Base-by-base conservation (phyloP, 305 asterid genomes). In the Solanum hybrid region DNA sequence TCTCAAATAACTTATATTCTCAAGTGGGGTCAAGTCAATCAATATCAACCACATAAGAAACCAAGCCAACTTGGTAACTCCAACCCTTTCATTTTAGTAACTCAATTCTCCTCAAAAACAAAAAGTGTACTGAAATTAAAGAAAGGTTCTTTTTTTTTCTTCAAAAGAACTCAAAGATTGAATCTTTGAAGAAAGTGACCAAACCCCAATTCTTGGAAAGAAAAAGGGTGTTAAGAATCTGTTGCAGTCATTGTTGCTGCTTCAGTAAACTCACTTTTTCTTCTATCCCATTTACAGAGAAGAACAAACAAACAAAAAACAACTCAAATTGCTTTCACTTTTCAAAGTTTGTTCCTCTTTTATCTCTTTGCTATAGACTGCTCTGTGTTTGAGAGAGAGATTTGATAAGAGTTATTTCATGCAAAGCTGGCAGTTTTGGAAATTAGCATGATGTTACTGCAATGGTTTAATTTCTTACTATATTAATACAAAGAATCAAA, bases 1-100 rank as follows among this genome's bases (percentile, higher is more conserved):
- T 20, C 69, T 79, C 16, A 10, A 88, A 2, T 18, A n/a, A 46
- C n/a, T 33, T 79, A 20, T 77, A 81, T 29, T 75, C 89, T 61
- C 73, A 46, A 10, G 94, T 91, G 92, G 94, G 92, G 91, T 40
- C 92, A 78, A 35, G 31, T 78, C 90, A 89, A 29, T 84, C 69
- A 81, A 75, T 91, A 57, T 33, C 91, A 90, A 73, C 92, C 93
- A 86, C 90, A 88, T 51, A 42, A 61, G 51, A 71, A 42, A 83
- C 13, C 67, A 76, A 39, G 82, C 90, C 90, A 89, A 87, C n/a
- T 57, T 73, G n/a, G 31, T 83, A 90, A 74, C 61, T 74, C 22
- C 40, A 71, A 51, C 75, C 46, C 86, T 79, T 79, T 79, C 61
- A 22, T 64, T 64, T 64, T 22, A 77, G 46, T 77, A 77, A 35